phyloP scores from a whole-genome alignment of 805 yeast genomes.

The Metschnikowia dekortorum region DNA sequence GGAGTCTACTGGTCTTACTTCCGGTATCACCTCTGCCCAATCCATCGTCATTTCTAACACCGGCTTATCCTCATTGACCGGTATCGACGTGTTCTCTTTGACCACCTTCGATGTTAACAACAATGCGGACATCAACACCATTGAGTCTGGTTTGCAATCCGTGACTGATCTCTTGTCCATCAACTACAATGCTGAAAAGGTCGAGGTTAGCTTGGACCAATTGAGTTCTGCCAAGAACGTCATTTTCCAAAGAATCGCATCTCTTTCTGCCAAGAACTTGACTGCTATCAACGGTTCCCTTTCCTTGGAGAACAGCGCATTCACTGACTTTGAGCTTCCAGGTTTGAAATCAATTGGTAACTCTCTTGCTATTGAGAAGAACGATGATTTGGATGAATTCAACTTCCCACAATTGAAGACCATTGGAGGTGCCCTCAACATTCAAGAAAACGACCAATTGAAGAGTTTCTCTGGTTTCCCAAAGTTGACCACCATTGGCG shows the following conservation, averaged over 20 bases:
- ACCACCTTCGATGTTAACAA: constrained; percentile 77
- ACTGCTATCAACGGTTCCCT: constrained; percentile 73
- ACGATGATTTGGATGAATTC: constrained; percentile 64
- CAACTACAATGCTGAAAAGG: constrained; percentile 79
- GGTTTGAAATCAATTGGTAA: constrained; percentile 67
- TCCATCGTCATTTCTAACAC: constrained; percentile 71
- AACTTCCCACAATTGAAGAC: constrained; percentile 66
- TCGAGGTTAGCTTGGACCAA: constrained; percentile 62
- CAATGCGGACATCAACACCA: constrained; percentile 71
- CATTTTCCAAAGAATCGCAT: constrained; percentile 73
- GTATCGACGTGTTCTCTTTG: constrained; percentile 50
- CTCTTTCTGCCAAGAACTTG: constrained; percentile 67
- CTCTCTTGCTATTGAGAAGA: constrained; percentile 69
- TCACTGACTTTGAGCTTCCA: constrained; percentile 53
- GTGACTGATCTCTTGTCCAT: constrained; percentile 74
- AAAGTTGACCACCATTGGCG: constrained; percentile 68
- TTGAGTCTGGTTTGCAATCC: constrained; percentile 66
- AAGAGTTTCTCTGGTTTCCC: constrained; percentile 67
- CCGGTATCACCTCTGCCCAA: constrained; percentile 70
- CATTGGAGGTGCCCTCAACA: constrained; percentile 90
- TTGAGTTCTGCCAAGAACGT: constrained; percentile 85
- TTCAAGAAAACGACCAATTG: constrained; percentile 80
- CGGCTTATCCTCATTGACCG: constrained; percentile 60
- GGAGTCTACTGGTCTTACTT: constrained; percentile 56
- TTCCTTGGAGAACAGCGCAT: constrained; percentile 70